Conservation (phyloP, 2,329 filamentous ascomycete species). For the Aspergillus floridensis region DNA sequence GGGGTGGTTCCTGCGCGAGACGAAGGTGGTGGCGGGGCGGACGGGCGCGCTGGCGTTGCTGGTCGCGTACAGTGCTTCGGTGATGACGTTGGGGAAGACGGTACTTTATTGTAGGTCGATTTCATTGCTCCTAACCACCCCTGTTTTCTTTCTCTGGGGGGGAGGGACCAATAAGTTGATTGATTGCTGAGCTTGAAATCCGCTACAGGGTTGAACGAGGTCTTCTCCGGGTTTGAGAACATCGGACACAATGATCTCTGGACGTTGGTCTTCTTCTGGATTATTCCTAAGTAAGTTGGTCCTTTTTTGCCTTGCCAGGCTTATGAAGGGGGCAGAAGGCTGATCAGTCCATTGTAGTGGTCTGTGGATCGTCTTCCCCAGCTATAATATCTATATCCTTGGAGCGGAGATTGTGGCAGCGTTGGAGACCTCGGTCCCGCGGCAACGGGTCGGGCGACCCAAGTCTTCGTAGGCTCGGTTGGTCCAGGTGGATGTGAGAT, state of each 20-base stretch:
- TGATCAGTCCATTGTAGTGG: constrained; percentile 43
- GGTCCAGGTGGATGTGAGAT: too few species aligned
- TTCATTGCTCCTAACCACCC: too few species aligned
- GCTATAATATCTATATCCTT: constrained; percentile 61
- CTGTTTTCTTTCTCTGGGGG: too few species aligned
- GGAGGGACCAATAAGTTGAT: too few species aligned
- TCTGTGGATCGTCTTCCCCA: constrained; percentile 62
- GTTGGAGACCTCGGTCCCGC: constrained; percentile 43
- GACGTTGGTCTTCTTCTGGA: constrained; percentile 58
- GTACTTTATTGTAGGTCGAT: constrained; percentile 60
- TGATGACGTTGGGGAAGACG: constrained; percentile 68
- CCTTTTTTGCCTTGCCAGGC: not conserved
- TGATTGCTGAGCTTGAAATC: not conserved
- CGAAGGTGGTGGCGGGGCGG: constrained; percentile 52
- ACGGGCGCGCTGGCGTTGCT: constrained; percentile 56
- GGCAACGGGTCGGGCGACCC: constrained; percentile 24
- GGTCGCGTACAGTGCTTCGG: constrained; percentile 56
- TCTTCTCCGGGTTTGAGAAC: constrained; percentile 59
- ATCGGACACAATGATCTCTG: constrained; percentile 60
- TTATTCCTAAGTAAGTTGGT: constrained; percentile 63
- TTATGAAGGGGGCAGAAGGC: too few species aligned
- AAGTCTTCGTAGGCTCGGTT: constrained; percentile 23
- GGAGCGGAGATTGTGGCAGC: constrained; percentile 61
- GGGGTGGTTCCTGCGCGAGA: constrained; percentile 47
- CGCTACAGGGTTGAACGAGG: constrained; percentile 55